Base-by-base conservation (phyloP, 2,329 filamentous ascomycete species). In the Paraphaeosphaeria sporulosa region DNA sequence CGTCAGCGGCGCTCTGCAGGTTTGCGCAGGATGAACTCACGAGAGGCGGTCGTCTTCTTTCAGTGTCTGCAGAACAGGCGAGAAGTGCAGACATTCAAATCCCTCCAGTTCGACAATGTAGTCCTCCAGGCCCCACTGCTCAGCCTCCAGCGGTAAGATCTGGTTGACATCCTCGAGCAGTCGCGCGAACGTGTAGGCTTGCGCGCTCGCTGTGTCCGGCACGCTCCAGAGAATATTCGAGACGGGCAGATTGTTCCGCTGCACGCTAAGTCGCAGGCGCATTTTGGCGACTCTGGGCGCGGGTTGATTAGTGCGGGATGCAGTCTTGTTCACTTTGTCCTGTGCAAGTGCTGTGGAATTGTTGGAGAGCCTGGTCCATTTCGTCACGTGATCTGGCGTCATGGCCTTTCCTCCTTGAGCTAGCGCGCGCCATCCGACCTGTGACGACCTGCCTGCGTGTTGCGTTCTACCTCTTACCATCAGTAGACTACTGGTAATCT, bases 51-150 rank as follows among this genome's bases (percentile, higher is more conserved):
- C 94, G 57, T 95, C 93, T 54, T 94, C 89, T 67, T 91, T 90
- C 59, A 97, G 81, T 10, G 95, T 82, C 47, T 85, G 84, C 15
- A 83, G 82, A 6, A 96, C 85, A 21, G 86, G 83, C 74, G 92
- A 90, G 70, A 92, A 98, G 79, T 97, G 94, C 58, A 97, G 79
- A 69, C 92, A 95, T 78, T 98, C 94, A 66, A 92, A 97, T 48
- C 86, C 88, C 19, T 78, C 81, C 3, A 97, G 84, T 77, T 96
- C 91, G 32, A 97, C 92, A 9, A 86, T 86, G 76, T 98, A 98
- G 74, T 97, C 92, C 71, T 97, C 94, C 3, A 97, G 80, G 0
- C 92, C 93, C 92, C 93, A 97, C 61, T 93, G 84, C 43, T 84
- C 84, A 58, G 89, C 88, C 79, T 97, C 93, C 0, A 98, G 86